Conservation (phyloP, 306 rosid species). For the Astragalus membranaceus region DNA sequence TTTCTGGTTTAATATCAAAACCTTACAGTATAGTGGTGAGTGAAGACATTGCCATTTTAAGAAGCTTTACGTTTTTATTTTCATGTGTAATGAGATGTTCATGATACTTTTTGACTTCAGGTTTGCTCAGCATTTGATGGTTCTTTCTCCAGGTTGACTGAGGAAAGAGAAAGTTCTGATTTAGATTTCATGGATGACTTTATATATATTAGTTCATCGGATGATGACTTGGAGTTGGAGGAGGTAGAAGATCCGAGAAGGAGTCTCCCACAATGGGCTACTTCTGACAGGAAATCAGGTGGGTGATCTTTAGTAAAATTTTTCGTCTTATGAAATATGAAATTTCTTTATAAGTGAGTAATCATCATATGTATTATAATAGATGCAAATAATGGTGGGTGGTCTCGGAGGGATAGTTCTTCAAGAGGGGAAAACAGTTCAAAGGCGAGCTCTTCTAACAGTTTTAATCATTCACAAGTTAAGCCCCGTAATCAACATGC, state of each 20-base stretch:
- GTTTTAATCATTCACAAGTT: slow-evolving; percentile 30
- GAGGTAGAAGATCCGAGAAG: slow-evolving; percentile 46
- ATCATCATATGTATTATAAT: background rate
- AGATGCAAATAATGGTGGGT: slow-evolving; percentile 45
- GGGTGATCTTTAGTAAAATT: slow-evolving; percentile 20
- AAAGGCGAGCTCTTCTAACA: slow-evolving; percentile 30
- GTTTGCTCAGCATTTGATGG: slow-evolving; percentile 32
- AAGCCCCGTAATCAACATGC: slow-evolving; percentile 24
- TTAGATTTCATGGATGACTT: slow-evolving; percentile 34
- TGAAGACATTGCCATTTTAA: slow-evolving; percentile 11
- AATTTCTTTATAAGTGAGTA: background rate
- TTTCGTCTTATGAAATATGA: slow-evolving; percentile 9
- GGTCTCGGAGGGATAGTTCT: slow-evolving; percentile 31
- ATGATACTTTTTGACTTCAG: slow-evolving; percentile 30
- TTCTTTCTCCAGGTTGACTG: slow-evolving; percentile 32
- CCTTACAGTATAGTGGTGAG: slow-evolving; percentile 31
- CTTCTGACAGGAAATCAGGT: slow-evolving; percentile 42
- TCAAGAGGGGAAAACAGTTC: slow-evolving; percentile 42
- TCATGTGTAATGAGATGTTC: slow-evolving; percentile 15
- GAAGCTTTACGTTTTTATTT: slow-evolving; percentile 14
- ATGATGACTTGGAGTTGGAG: slow-evolving; percentile 70
- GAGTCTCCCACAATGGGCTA: slow-evolving; percentile 57
- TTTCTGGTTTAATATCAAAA: slow-evolving; percentile 35
- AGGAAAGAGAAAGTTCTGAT: slow-evolving; percentile 23
- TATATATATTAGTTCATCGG: slow-evolving; percentile 72